Conservation (phyloP, 305 asterid species). For the Fraxinus platypoda region DNA sequence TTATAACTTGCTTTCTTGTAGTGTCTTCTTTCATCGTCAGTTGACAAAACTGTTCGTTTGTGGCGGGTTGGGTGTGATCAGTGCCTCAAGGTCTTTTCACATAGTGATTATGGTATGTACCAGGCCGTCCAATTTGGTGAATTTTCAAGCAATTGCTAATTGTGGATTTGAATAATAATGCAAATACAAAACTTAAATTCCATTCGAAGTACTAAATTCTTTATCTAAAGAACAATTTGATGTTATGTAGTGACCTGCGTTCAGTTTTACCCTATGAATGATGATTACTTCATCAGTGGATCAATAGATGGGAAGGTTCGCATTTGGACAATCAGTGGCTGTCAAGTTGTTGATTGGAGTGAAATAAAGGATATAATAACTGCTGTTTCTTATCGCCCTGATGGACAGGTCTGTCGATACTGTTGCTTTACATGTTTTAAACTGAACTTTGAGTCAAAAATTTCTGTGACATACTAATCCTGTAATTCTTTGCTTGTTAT, state of each 20-base stretch:
- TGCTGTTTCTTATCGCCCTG: conserved; percentile 80
- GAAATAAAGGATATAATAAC: conserved; percentile 83
- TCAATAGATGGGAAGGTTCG: conserved; percentile 95
- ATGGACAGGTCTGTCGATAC: conserved; percentile 63
- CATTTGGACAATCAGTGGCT: conserved; percentile 62
- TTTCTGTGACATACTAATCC: conserved; percentile 1
- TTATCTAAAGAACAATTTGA: conserved; percentile 22
- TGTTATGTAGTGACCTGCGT: conserved; percentile 78
- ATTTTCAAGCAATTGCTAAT: background rate
- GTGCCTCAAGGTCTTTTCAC: conserved; percentile 76
- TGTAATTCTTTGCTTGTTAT: conserved; percentile 21
- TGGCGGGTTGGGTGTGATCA: conserved; percentile 82
- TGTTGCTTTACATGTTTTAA: background rate
- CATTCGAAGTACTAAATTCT: conserved; percentile 21
- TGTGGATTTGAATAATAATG: background rate
- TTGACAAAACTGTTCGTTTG: conserved; percentile 90
- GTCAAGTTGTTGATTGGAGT: conserved; percentile 82
- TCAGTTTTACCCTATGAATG: conserved; percentile 71
- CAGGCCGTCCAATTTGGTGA: background rate
- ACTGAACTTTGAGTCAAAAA: background rate
- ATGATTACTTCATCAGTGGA: conserved; percentile 83
- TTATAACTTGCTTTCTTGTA: conserved; percentile 35
- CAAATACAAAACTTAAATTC: background rate
- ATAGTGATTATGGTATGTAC: conserved; percentile 74
- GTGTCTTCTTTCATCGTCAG: conserved; percentile 84